phyloP scores from a whole-genome alignment of 768 basidiomycete genomes.

The Rhodotorula kratochvilovae region DNA sequence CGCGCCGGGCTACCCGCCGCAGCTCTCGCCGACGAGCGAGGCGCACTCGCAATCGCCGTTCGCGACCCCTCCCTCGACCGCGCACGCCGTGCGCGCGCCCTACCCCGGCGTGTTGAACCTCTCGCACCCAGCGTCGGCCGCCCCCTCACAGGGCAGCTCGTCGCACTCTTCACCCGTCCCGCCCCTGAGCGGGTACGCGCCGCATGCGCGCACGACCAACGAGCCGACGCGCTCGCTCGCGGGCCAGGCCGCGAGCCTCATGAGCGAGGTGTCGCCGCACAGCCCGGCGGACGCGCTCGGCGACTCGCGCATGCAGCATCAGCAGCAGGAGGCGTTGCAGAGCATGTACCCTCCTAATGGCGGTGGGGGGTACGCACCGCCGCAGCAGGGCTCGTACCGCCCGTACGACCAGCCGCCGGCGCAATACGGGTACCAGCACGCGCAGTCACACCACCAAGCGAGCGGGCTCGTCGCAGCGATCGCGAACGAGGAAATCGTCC shows the following conservation, averaged over 20 bases:
- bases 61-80: conserved; percentile 8
- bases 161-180: too few relatives aligned
- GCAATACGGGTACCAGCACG: background rate
- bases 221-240: conserved; percentile 1
- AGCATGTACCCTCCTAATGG: background rate
- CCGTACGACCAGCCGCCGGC: background rate
- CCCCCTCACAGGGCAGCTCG: background rate
- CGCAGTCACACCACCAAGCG: background rate
- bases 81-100: background rate
- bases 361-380: background rate
- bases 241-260: background rate
- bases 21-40: background rate
- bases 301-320: background rate
- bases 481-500: background rate
- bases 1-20: background rate
- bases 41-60: background rate
- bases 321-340: background rate
- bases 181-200: background rate
- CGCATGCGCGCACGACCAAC: background rate
- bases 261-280: conserved; percentile 2
- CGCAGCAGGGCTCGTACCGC: background rate
- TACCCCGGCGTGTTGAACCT: background rate
- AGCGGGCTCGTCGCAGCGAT: background rate
- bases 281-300: background rate
- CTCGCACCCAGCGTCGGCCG: background rate